Conservation (phyloP, 164 flowering plant species). For the Euptelea pleiosperma region DNA sequence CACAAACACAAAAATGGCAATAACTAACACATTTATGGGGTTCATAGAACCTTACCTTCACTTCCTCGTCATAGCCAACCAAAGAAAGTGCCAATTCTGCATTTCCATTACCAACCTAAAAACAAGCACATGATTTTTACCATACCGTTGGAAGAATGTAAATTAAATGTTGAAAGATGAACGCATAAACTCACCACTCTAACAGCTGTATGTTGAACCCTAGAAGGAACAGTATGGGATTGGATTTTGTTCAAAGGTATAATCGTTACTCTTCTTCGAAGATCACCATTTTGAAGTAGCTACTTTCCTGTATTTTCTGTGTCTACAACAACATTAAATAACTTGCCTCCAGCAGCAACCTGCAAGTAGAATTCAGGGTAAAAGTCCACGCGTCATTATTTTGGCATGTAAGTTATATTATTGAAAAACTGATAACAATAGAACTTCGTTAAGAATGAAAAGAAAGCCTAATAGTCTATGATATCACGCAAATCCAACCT, state of each 20-base stretch:
- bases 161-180: neutral
- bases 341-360: constrained; percentile 96
- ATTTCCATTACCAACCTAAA: constrained; percentile 89
- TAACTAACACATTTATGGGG: neutral
- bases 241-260: constrained; percentile 93
- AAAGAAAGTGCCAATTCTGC: constrained; percentile 87
- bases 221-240: constrained; percentile 41
- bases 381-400: too few species aligned
- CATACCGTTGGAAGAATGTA: neutral
- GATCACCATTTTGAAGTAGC: constrained; percentile 79
- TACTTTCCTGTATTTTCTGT: constrained; percentile 88
- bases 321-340: constrained; percentile 94
- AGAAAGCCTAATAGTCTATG: neutral
- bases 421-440: neutral
- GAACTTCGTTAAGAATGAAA: too few species aligned
- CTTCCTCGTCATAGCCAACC: constrained; percentile 83
- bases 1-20: neutral
- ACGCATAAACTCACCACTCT: constrained; percentile 53
- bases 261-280: constrained; percentile 85
- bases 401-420: too few species aligned
- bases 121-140: constrained; percentile 10
- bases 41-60: constrained; percentile 45
- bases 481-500: constrained; percentile 39
- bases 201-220: constrained; percentile 66
- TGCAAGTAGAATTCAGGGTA: constrained; percentile 22